phyloP scores from a whole-genome alignment of 805 yeast species.

The baker's yeast (Saccharomyces cerevisiae) region DNA sequence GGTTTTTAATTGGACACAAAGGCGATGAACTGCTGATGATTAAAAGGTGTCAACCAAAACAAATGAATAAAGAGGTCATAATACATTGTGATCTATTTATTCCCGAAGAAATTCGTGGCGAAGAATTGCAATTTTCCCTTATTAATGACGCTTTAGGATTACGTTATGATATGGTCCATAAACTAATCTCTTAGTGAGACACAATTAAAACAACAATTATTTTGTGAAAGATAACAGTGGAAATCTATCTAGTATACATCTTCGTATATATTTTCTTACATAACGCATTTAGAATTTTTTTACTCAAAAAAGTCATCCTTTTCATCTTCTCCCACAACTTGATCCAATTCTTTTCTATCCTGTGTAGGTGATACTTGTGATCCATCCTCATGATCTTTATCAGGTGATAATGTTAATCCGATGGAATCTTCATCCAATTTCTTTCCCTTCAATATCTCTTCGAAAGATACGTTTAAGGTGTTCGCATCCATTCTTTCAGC shows the following conservation, averaged over 20 bases:
- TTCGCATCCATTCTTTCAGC: constrained; percentile 44
- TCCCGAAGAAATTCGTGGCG: constrained; percentile 42
- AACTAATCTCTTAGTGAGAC: constrained; percentile 4
- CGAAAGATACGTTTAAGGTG: constrained; percentile 50
- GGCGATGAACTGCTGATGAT: constrained; percentile 51
- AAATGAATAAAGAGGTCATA: constrained; percentile 22
- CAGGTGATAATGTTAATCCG: constrained; percentile 16
- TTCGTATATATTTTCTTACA: background rate
- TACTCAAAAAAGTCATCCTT: constrained; percentile 42
- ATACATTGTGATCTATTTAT: constrained; percentile 39
- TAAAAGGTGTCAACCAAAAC: constrained; percentile 66
- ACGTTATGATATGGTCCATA: constrained; percentile 30
- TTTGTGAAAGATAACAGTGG: background rate
- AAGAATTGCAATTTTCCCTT: constrained; percentile 38
- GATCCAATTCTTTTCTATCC: constrained; percentile 11
- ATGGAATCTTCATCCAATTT: constrained; percentile 19
- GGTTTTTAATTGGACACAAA: constrained; percentile 65
- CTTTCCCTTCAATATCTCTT: constrained; percentile 35
- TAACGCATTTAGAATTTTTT: background rate
- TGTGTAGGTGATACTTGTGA: constrained; percentile 2
- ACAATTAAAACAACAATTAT: background rate
- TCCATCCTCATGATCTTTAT: constrained; percentile 21
- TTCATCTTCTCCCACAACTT: constrained; percentile 29
- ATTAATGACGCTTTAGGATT: constrained; percentile 65
- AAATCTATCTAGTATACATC: background rate